A percentile compares a stretch with the other conserved stretches of the same genome.
Evolutionary conservation across 257 asterid species (phyloP).

Genomic region (Solanum okadae): DNA sequence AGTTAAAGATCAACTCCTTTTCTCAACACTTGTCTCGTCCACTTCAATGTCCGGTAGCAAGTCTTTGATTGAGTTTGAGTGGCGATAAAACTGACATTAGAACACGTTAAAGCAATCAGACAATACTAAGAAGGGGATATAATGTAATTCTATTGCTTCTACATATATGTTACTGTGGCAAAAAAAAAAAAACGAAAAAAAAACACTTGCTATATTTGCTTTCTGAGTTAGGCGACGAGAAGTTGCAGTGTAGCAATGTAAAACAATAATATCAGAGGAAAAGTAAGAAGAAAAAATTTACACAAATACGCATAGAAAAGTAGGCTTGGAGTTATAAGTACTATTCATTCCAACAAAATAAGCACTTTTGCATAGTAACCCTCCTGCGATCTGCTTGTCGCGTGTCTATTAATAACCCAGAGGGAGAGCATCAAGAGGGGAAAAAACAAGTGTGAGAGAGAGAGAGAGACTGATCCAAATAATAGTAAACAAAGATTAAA

Average conservation of each 20-base stretch:
- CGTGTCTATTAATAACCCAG: background rate
- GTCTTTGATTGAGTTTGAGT: slow-evolving; percentile 35
- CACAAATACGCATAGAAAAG: background rate
- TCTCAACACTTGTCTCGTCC: background rate
- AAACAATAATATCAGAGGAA: background rate
- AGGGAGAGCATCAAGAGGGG: background rate
- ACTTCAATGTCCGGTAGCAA: slow-evolving; percentile 24
- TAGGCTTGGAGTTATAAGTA: background rate
- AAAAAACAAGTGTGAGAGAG: background rate
- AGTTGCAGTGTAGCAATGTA: background rate
- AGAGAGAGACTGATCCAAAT: background rate
- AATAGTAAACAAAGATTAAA: background rate
- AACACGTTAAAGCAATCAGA: background rate
- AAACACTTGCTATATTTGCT: background rate
- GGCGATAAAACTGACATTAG: slow-evolving; percentile 39
- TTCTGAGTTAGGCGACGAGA: background rate
- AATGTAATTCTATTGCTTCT: background rate
- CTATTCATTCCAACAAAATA: background rate
- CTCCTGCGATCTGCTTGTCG: background rate
- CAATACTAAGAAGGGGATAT: background rate
- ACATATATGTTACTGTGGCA: background rate
- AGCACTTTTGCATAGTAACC: background rate
- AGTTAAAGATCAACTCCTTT: slow-evolving; percentile 9
- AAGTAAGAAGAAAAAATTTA: background rate
- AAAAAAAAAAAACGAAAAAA: background rate